Evolutionary conservation across 495 filamentous ascomycete species (phyloP).

Genomic region (Astrocystis sublimbata): DNA sequence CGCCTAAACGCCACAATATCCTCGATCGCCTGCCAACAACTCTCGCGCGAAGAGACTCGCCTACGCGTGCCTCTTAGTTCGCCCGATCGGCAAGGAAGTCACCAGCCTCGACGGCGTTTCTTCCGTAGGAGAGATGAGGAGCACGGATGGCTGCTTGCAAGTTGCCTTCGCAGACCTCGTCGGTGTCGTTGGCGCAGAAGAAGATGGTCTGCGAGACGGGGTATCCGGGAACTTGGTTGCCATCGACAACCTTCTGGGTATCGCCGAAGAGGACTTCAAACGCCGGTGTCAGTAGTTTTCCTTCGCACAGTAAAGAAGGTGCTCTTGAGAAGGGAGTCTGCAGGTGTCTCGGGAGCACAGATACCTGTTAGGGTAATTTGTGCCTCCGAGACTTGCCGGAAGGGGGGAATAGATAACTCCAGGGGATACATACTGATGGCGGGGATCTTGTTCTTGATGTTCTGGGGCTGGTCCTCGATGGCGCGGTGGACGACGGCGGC

Average conservation of each 20-base stretch:
- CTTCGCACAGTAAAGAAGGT: no score
- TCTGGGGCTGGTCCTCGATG: conserved; percentile 34
- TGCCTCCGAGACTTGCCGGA: no score
- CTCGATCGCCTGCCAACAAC: no score
- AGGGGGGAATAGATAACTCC: no score
- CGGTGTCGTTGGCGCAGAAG: conserved; percentile 43
- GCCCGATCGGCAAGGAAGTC: background rate
- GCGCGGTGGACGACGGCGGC: conserved; percentile 45
- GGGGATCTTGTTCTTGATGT: conserved; percentile 43
- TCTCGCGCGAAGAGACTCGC: no score
- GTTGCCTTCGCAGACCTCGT: conserved; percentile 50
- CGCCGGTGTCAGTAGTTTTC: no score
- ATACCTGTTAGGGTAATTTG: no score
- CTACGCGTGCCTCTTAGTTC: no score
- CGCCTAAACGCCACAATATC: no score
- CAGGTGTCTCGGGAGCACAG: no score
- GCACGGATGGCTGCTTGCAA: conserved; percentile 34
- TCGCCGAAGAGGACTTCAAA: conserved; percentile 51
- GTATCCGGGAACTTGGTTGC: conserved; percentile 42
- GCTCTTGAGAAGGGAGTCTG: no score
- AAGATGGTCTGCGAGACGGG: conserved; percentile 41
- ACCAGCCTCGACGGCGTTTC: conserved; percentile 8
- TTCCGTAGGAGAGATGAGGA: conserved; percentile 45
- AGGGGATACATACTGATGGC: no score
- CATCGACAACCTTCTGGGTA: conserved; percentile 46